These are phyloP conservation scores for Porphyridium purpureum DNA, from an alignment of 23 red algal genomes.

Conservation along the genomic window DNA sequence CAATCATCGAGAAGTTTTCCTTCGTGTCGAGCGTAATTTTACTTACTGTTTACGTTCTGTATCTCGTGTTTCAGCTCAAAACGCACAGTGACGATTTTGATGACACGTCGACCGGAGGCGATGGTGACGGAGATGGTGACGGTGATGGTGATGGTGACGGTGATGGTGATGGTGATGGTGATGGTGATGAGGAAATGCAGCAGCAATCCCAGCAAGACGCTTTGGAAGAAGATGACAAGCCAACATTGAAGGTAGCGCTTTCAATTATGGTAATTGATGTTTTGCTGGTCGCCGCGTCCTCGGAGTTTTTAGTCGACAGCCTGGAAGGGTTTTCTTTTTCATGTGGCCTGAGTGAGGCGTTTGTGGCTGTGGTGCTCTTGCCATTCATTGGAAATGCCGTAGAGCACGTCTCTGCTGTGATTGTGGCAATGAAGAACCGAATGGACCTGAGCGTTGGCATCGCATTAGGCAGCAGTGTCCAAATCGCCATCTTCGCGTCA, in stretches of 20 bases:
- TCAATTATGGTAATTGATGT: constrained; percentile 26
- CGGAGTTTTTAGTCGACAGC: constrained; percentile 49
- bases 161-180: background rate
- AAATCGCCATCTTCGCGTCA: constrained; percentile 85
- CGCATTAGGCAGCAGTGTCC: constrained; percentile 71
- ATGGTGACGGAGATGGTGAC: too few relatives aligned
- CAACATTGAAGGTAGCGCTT: constrained; percentile 25
- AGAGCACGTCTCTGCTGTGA: constrained; percentile 69
- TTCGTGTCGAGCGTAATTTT: constrained; percentile 33
- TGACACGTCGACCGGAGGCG: too few relatives aligned
- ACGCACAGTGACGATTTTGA: constrained; percentile 94
- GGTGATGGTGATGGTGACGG: too few relatives aligned
- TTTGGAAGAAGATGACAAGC: constrained; percentile 8
- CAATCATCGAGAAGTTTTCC: constrained; percentile 23
- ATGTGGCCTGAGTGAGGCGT: constrained; percentile 32
- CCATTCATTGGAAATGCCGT: constrained; percentile 88
- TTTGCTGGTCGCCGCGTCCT: constrained; percentile 32
- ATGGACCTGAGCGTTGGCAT: constrained; percentile 74
- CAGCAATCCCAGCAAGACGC: constrained; percentile 9
- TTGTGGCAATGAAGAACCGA: constrained; percentile 68
- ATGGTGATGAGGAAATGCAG: background rate
- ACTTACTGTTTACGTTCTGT: constrained; percentile 61
- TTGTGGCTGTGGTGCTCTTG: constrained; percentile 76
- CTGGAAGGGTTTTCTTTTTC: constrained; percentile 53
- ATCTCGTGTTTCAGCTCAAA: constrained; percentile 55